Percentiles rank a stretch among this genome's conserved stretches.
These are phyloP conservation scores for Sarocladiaceae sp. DNA, from an alignment of 2,329 filamentous ascomycete species.

Conservation along the genomic window DNA sequence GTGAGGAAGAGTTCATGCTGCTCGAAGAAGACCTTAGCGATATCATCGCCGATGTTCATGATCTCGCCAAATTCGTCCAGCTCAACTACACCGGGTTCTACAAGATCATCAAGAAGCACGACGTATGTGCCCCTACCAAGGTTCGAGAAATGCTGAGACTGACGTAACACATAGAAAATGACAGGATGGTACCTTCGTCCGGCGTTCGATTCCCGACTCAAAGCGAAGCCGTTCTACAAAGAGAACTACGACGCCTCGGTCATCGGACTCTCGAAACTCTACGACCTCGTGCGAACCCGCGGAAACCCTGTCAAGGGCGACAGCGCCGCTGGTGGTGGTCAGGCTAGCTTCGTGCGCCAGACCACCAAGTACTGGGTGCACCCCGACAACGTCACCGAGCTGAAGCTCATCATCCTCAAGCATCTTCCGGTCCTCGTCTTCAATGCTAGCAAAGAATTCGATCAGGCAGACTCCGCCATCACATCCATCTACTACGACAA, in stretches of 20 bases:
- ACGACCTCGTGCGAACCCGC: conserved; percentile 88
- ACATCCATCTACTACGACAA: conserved; percentile 99
- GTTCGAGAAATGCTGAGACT: conserved; percentile 11
- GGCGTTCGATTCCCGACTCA: conserved; percentile 91
- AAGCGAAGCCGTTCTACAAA: conserved; percentile 97
- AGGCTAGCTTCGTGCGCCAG: conserved; percentile 94
- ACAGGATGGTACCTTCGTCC: conserved; percentile 91
- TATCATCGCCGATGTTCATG: conserved; percentile 97
- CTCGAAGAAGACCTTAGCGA: conserved; percentile 94
- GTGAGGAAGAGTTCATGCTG: conserved; percentile 89
- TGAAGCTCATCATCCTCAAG: conserved; percentile 97
- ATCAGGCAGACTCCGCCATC: conserved; percentile 84
- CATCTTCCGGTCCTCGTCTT: conserved; percentile 96
- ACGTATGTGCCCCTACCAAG: conserved; percentile 50
- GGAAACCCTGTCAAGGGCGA: conserved; percentile 92
- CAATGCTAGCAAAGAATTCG: conserved; percentile 95
- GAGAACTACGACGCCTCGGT: conserved; percentile 98
- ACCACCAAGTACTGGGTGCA: conserved; percentile 99
- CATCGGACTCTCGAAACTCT: conserved; percentile 89
- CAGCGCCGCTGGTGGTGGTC: conserved; percentile 81
- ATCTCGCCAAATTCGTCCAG: conserved; percentile 96
- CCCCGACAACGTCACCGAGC: conserved; percentile 93
- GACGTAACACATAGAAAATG: conserved; percentile 68
- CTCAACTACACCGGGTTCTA: conserved; percentile 98
- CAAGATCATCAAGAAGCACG: conserved; percentile 99